Percentiles rank a stretch among this genome's conserved stretches.
Conservation (phyloP, 108 stramenopile species). For the Schizochytrium sp. region DNA sequence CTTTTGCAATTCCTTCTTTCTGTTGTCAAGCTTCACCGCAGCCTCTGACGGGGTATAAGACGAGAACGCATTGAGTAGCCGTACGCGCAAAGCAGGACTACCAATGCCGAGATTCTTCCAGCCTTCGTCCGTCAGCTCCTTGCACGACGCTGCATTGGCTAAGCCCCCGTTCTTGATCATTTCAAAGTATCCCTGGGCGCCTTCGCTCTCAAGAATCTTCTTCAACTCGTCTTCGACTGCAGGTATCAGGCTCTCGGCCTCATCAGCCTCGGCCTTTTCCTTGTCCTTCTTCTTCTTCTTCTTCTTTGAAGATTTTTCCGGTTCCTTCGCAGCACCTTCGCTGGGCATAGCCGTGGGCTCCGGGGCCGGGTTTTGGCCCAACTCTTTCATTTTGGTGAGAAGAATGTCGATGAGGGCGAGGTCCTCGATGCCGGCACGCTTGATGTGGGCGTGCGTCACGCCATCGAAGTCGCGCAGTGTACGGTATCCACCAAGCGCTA, state of each 20-base stretch:
- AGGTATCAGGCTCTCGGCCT: too few relatives aligned
- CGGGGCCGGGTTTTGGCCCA: neutral
- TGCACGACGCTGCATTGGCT: neutral
- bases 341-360: neutral
- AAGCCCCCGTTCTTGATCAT: neutral
- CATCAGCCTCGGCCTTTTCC: neutral
- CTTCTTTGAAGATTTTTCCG: neutral
- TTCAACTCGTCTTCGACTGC: neutral
- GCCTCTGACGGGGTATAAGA: neutral
- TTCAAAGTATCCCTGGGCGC: neutral
- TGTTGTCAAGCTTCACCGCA: neutral
- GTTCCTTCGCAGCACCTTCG: neutral
- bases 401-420: neutral
- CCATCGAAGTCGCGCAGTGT: neutral
- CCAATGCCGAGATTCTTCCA: neutral
- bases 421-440: neutral
- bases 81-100: neutral
- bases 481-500: neutral
- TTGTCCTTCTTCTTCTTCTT: neutral
- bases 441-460: neutral
- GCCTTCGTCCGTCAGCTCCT: neutral
- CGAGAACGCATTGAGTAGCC: neutral
- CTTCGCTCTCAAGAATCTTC: neutral
- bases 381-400: neutral
- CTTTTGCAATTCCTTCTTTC: neutral